phyloP scores from a whole-genome alignment of 2,329 filamentous ascomycete species.

The Nectriaceae sp. region DNA sequence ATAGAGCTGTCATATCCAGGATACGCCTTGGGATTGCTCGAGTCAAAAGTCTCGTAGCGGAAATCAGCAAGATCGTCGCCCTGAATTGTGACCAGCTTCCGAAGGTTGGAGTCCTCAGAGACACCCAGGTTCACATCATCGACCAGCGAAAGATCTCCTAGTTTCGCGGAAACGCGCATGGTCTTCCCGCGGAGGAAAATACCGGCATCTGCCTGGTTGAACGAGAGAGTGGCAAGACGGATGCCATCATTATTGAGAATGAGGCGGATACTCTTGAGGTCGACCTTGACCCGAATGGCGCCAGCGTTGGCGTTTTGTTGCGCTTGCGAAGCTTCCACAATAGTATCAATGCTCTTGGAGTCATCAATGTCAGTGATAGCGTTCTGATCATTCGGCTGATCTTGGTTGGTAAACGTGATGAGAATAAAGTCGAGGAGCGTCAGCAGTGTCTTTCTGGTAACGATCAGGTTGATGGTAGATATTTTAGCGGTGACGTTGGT shows the following conservation, averaged over 20 bases:
- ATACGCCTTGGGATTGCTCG: slow-evolving; percentile 68
- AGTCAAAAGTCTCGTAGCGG: slow-evolving; percentile 93
- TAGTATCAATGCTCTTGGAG: slow-evolving; percentile 39
- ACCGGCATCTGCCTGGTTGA: slow-evolving; percentile 89
- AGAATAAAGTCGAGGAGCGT: slow-evolving; percentile 94
- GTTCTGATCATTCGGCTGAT: slow-evolving; percentile 38
- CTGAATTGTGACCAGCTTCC: slow-evolving; percentile 90
- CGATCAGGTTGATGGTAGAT: slow-evolving; percentile 93
- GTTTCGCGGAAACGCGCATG: slow-evolving; percentile 82
- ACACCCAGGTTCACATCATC: slow-evolving; percentile 95
- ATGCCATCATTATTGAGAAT: slow-evolving; percentile 98
- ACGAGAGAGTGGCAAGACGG: slow-evolving; percentile 84
- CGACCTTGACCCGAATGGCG: slow-evolving; percentile 90
- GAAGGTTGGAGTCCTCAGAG: slow-evolving; percentile 74
- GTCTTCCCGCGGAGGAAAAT: slow-evolving; percentile 84
- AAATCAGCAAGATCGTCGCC: slow-evolving; percentile 96
- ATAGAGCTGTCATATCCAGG: slow-evolving; percentile 95
- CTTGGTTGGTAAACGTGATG: slow-evolving; percentile 76
- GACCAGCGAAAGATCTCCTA: slow-evolving; percentile 85
- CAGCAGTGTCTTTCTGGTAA: slow-evolving; percentile 88
- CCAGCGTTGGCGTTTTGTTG: slow-evolving; percentile 49
- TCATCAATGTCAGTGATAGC: slow-evolving; percentile 39
- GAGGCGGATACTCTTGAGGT: slow-evolving; percentile 88
- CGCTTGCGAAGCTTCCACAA: slow-evolving; percentile 33
- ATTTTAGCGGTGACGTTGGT: slow-evolving; percentile 89